Evolutionary conservation across 345 rosid genomes (phyloP), one percentile per base, ranked within the genome.

Genomic region (Microthlaspi erraticum): DNA sequence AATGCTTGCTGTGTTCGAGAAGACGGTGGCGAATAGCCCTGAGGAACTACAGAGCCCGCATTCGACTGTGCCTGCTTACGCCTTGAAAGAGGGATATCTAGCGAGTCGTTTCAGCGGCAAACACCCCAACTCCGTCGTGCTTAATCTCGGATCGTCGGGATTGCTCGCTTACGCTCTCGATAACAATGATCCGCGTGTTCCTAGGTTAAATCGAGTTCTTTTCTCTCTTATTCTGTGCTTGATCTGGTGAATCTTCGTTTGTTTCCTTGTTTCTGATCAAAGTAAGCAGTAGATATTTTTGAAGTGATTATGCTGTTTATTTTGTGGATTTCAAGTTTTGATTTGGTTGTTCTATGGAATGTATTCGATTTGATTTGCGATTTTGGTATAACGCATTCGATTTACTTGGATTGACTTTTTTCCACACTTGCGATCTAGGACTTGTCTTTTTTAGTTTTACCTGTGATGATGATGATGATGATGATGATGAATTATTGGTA

Each of bases 1-100:
- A 80, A 94, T 91, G 99, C 39, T 94, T 20, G 99, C 97, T 7
- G 88, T 94, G 52, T 88, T 94, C 57, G 93, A 91, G 60, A 91
- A 86, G 56, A 80, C 95, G 60, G 97, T 89, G 77, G 98, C 91
- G n/a, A 89, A 87, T 71, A 74, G 90, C 81, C 99, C 98, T 0
- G 96, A 84, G 13, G 98, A 80, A 5, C 81, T 94, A 45, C 88
- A 77, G 75, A 91, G 84, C 61, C 96, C 93, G 0, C 79, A 84
- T 52, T 71, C 75, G 0, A 36, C 92, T 0, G 85, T 45, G 38
- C 19, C 88, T 2, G 63, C 73, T 5, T 76, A 74, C 19, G 90
- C 97, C 1, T 80, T 91, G 73, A 87, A 88, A 81, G 85, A 89
- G 68, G 92, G 86, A 18, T 79, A 53, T 51, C 81, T 94, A 60